These are phyloP conservation scores for Saccharomycopsis microspora DNA, from an alignment of 805 yeast genomes.

Conservation along the genomic window DNA sequence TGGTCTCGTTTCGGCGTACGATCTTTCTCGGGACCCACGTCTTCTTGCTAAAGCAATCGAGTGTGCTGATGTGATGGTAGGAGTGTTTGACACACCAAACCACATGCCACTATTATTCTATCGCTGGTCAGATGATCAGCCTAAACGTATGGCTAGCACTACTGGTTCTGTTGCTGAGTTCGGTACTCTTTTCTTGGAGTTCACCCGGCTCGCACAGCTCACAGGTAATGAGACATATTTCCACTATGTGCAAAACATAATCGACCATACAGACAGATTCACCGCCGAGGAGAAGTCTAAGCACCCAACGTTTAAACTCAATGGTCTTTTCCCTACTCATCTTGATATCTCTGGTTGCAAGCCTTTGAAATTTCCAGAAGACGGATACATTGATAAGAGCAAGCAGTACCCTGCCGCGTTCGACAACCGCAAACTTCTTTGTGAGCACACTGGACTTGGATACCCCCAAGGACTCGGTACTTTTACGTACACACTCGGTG, in stretches of 20 bases:
- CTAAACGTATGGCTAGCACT: constrained; percentile 26
- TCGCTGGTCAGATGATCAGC: constrained; percentile 28
- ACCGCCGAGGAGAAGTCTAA: constrained; percentile 17
- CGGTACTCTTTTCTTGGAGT: constrained; percentile 40
- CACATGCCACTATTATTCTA: constrained; percentile 38
- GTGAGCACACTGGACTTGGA: constrained; percentile 22
- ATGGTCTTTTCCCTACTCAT: constrained; percentile 32
- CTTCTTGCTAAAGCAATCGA: constrained; percentile 31
- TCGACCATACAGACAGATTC: constrained; percentile 25
- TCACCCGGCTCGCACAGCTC: constrained; percentile 39
- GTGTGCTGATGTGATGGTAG: constrained; percentile 36
- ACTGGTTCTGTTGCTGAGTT: constrained; percentile 32
- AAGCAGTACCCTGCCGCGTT: constrained; percentile 25
- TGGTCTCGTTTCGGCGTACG: constrained; percentile 41
- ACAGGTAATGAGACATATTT: constrained; percentile 37
- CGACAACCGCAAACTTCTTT: constrained; percentile 23
- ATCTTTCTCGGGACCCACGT: constrained; percentile 28
- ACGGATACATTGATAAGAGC: not conserved
- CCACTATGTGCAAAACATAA: constrained; percentile 37
- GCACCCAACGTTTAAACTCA: constrained; percentile 24
- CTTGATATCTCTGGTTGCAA: constrained; percentile 44
- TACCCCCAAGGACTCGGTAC: not conserved
- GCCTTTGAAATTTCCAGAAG: constrained; percentile 26
- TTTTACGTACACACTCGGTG: constrained; percentile 27
- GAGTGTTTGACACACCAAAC: constrained; percentile 50